Base-by-base conservation (phyloP, 768 basidiomycete genomes). In the Suillus placidus region DNA sequence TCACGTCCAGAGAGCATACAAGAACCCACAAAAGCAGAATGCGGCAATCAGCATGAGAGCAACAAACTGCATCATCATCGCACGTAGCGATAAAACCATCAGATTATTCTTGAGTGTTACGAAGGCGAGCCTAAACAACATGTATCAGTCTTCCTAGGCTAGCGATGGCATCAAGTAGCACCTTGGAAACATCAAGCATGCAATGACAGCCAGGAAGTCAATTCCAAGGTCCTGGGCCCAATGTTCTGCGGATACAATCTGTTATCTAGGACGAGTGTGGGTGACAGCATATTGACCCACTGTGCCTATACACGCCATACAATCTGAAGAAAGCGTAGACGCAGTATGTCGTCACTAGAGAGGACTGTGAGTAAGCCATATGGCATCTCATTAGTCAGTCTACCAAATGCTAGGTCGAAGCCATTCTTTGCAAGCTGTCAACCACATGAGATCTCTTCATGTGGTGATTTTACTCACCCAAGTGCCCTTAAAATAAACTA, bases 1-100 rank as follows among this genome's bases (percentile, higher is more conserved):
- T 74, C 79, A 95, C 87, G 94, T 97, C 91, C 91, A 97, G 12
- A 98, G 80, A 0, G 94, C 94, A 78, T 97, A 98, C 54, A 95
- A 76, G 76, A 98, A 98, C 3, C 95, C 95, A 40, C 89, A 87
- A 74, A 97, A 97, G 73, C 94, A 96, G 73, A 95, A 96, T 1
- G 86, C 88, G 6, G 94, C 94, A 20, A 95, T 91, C 37, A 88
- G 71, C 92, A 94, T 93, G 30, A 94, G 81, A n/a, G 87, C 80
- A 26, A 85, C 77, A 72, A 99, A 99, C 73, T 99, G 95, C 67
- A 89, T 82, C 64, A 98, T 87, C 95, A 99, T 97, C 1, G 95
- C 94, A 2, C 97, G 88, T 38, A 95, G 78, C 8, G 92, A 89
- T 30, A 94, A 82, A 26, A 93, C 90, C 86, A 92, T 89, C 47